phyloP scores from a whole-genome alignment of 495 filamentous ascomycete genomes.

The Penicillium parvum region DNA sequence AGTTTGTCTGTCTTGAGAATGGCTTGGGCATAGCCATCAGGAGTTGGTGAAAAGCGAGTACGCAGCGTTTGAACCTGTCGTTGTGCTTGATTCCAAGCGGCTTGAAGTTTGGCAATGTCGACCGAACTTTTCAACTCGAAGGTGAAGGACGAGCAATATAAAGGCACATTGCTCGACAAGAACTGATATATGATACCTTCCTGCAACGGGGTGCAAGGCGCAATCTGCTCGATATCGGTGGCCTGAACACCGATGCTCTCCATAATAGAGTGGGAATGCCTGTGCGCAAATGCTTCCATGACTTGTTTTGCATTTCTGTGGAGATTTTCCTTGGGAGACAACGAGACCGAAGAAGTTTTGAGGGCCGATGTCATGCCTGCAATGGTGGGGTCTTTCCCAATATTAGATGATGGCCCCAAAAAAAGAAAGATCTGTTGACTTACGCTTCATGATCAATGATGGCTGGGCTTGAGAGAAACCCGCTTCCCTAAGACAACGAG shows the following conservation, averaged over 20 bases:
- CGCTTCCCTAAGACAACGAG: constrained; percentile 45
- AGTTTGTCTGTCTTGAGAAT: constrained; percentile 44
- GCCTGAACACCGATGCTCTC: constrained; percentile 38
- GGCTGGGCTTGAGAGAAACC: constrained; percentile 55
- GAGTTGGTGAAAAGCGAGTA: constrained; percentile 59
- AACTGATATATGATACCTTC: constrained; percentile 73
- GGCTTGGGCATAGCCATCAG: constrained; percentile 69
- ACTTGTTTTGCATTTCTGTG: constrained; percentile 46
- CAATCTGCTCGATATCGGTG: constrained; percentile 60
- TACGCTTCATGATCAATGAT: constrained; percentile 60
- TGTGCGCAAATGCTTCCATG: constrained; percentile 55
- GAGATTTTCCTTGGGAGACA: constrained; percentile 21
- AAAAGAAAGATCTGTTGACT: constrained; percentile 4
- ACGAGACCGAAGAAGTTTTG: constrained; percentile 5
- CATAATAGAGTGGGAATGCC: constrained; percentile 44
- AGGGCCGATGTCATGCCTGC: constrained; percentile 45
- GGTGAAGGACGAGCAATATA: constrained; percentile 70
- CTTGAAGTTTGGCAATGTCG: constrained; percentile 38
- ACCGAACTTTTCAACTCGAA: constrained; percentile 46
- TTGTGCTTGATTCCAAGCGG: constrained; percentile 49
- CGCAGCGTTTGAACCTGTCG: constrained; percentile 55
- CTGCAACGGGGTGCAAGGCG: constrained; percentile 74
- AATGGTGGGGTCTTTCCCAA: constrained; percentile 46
- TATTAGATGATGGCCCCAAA: constrained; percentile 5
- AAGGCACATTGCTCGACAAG: constrained; percentile 43